phyloP scores from a whole-genome alignment of 2,329 filamentous ascomycete species.

The Alternaria viburni region DNA sequence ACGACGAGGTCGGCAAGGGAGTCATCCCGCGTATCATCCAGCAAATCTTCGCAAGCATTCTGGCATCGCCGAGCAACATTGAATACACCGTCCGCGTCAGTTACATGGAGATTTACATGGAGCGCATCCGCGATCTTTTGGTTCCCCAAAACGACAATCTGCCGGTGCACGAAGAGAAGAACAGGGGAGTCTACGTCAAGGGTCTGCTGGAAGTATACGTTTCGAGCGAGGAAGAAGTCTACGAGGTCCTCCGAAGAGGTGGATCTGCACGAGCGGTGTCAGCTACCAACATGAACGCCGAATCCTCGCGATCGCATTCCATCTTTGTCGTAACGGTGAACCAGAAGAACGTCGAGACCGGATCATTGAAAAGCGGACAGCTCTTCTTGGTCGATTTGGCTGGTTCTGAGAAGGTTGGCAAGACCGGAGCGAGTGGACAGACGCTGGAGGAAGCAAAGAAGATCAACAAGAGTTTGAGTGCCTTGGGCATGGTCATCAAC shows the following conservation, averaged over 20 bases:
- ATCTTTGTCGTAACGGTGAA: constrained; percentile 97
- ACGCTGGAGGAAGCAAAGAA: constrained; percentile 99
- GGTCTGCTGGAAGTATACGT: constrained; percentile 94
- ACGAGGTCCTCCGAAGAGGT: constrained; percentile 94
- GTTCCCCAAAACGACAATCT: constrained; percentile 94
- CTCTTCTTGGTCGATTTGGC: constrained; percentile 98
- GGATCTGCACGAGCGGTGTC: constrained; percentile 89
- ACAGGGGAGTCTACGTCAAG: constrained; percentile 94
- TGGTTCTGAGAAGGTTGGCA: constrained; percentile 97
- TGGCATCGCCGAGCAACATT: constrained; percentile 89
- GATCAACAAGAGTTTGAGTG: constrained; percentile 99
- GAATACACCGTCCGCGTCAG: constrained; percentile 99
- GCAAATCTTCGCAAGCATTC: constrained; percentile 95
- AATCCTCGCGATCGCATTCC: constrained; percentile 96
- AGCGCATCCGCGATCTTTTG: constrained; percentile 91
- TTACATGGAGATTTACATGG: constrained; percentile 99
- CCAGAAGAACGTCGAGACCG: constrained; percentile 97
- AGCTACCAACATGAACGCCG: constrained; percentile 98
- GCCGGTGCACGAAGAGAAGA: constrained; percentile 98
- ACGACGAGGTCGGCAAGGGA: constrained; percentile 84
- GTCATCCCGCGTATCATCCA: constrained; percentile 97
- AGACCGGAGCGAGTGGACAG: constrained; percentile 96
- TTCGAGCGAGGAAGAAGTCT: constrained; percentile 92
- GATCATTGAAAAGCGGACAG: constrained; percentile 93
- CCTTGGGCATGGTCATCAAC: constrained; percentile 99